A percentile compares a stretch with the other conserved stretches of the same genome.
phyloP scores from a whole-genome alignment of 768 basidiomycete species.

The Ephemerocybe angulata region DNA sequence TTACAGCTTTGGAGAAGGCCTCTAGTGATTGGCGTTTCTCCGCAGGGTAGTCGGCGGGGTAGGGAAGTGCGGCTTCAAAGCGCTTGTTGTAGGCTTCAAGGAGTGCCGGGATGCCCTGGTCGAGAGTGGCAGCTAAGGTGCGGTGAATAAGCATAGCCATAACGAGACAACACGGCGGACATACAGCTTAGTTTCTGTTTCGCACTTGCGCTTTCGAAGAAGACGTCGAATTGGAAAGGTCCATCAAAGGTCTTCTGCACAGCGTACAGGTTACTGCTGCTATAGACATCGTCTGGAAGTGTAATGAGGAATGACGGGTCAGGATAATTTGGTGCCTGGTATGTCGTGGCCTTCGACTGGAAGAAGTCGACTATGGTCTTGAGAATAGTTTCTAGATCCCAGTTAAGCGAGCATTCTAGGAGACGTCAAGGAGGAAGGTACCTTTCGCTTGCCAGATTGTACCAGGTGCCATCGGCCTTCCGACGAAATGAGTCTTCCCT shows the following conservation, averaged over 20 bases:
- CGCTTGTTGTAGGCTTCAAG: conserved; percentile 56
- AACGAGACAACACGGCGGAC: conserved; percentile 18
- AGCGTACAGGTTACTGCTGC: conserved; percentile 77
- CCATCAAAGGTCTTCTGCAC: conserved; percentile 86
- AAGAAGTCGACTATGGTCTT: conserved; percentile 59
- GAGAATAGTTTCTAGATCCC: conserved; percentile 60
- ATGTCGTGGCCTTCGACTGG: conserved; percentile 49
- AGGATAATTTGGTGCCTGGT: conserved; percentile 48
- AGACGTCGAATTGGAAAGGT: conserved; percentile 84
- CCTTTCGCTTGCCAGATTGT: conserved; percentile 86
- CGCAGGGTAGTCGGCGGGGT: conserved; percentile 49
- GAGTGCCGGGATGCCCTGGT: conserved; percentile 67
- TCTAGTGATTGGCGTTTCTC: conserved; percentile 49
- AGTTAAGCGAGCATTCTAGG: no score
- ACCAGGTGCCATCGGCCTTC: conserved; percentile 56
- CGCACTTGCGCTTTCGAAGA: conserved; percentile 74
- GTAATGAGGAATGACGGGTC: conserved; percentile 80
- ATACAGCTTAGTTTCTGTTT: conserved; percentile 63
- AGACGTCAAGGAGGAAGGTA: no score
- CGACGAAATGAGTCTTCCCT: conserved; percentile 70
- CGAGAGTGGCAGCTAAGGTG: conserved; percentile 55
- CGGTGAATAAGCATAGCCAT: conserved; percentile 5
- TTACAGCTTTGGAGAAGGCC: conserved; percentile 82
- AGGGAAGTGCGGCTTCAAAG: conserved; percentile 70
- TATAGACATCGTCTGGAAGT: conserved; percentile 68